Base-by-base conservation (phyloP, 2,329 filamentous ascomycete species). In the Colletotrichum siamense region DNA sequence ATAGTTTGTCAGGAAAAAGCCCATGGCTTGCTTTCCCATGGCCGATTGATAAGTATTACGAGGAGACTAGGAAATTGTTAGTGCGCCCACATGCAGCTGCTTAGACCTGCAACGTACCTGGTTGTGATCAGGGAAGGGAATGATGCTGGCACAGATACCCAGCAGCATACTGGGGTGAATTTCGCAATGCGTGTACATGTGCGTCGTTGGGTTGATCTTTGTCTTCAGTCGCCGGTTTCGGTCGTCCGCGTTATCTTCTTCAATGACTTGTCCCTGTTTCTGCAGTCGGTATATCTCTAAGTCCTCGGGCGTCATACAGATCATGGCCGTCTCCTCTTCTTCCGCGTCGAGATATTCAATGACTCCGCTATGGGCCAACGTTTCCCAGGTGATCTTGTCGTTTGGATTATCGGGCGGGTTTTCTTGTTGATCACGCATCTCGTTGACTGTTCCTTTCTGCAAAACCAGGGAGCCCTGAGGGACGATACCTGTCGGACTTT, bases 21-120 rank as follows among this genome's bases (percentile, higher is more conserved):
- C 97, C 98, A 99, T 99, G 78, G 97, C 97, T 91, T 99, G 97
- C 87, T 99, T 99, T 89, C 98, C 97, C 97, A 99, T 99, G 83
- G 97, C 97, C 81, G 96, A 98, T 87, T 99, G 96, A 86, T 98
- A 99, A 6, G 96, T 99, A 84, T 99, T 99, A 94, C 97, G 94
- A 79, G 97, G 97, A 78, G 96, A 99, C 91, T 98, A 82, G 64
- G 22, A 49, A 12, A 64, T 63, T 49, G 79, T 88, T 82, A 89
- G 83, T 77, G 9, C 24, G 32, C 28, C 16, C 10, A 22, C 8
- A 61, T 30, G 13, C 8, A 32, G 10, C 57, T 36, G 13, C 10
- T 24, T 9, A 22, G 16, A 10, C 5, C 18, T 22, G 57, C 10
- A 64, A 82, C 89, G 81, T 89, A 93, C 92, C 88, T 95, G 95